Conservation (phyloP, 495 filamentous ascomycete genomes). For the Trichoderma orchidacearum region DNA sequence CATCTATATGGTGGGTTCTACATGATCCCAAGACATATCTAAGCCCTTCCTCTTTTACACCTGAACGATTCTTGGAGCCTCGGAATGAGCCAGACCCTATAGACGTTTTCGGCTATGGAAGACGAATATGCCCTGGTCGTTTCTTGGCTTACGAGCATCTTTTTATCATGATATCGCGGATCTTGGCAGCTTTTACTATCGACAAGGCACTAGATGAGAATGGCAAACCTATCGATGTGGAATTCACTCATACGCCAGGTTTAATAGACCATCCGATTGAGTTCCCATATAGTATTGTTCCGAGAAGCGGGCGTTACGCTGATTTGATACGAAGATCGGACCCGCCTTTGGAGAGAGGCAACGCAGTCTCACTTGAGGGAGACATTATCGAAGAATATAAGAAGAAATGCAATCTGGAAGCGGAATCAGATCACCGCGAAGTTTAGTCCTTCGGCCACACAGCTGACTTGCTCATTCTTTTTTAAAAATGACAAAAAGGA, state of each 20-base stretch:
- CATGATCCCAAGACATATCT: slow-evolving; percentile 20
- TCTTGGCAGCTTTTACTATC: slow-evolving; percentile 42
- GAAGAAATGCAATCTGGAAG: too few relatives aligned
- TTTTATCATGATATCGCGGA: slow-evolving; percentile 32
- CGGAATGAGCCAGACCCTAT: slow-evolving; percentile 17
- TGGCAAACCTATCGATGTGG: slow-evolving; percentile 20
- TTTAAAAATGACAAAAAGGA: too few relatives aligned
- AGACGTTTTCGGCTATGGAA: slow-evolving; percentile 43
- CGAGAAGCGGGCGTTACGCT: slow-evolving; percentile 17
- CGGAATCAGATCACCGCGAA: too few relatives aligned
- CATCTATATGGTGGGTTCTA: slow-evolving; percentile 33
- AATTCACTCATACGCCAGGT: slow-evolving; percentile 20
- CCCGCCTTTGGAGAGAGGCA: not conserved
- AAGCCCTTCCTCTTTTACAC: slow-evolving; percentile 20
- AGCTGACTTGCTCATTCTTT: too few relatives aligned
- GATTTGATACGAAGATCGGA: slow-evolving; percentile 11
- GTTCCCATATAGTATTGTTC: slow-evolving; percentile 19
- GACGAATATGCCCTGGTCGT: slow-evolving; percentile 45
- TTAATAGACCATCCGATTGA: slow-evolving; percentile 18
- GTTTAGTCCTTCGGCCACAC: too few relatives aligned
- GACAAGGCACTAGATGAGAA: slow-evolving; percentile 14
- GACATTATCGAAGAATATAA: too few relatives aligned
- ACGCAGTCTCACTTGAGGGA: slow-evolving; percentile 3
- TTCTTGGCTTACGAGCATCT: slow-evolving; percentile 41
- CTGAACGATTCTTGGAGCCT: slow-evolving; percentile 16